Base-by-base conservation (phyloP, 2,329 filamentous ascomycete genomes). In the Aspergillus terreus region DNA sequence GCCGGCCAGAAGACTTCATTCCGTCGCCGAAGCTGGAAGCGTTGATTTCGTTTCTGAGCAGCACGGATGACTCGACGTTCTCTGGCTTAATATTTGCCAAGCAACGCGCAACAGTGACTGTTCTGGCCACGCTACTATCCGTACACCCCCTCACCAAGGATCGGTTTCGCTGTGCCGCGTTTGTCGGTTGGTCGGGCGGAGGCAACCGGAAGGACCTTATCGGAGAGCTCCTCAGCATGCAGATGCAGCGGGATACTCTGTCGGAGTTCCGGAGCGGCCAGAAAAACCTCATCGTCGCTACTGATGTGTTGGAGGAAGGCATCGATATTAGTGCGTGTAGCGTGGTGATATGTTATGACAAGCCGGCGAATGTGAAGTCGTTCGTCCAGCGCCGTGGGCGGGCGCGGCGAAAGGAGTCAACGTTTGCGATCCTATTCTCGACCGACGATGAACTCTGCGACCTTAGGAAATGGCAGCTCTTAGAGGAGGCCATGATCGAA, bases 401-500 rank as follows among this genome's bases (percentile, higher is more conserved):
- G 54, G 85, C 85, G 14, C 76, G 85, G 45, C 78, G 79, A 53
- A 68, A 76, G 45, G 67, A 77, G 10, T 86, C 83, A 1, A 78
- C 78, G 52, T 80, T 80, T 66, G 62, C 57, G 1, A 75, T 85
- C 2, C 74, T 85, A 56, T 65, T 78, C 12, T 65, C 76, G 0
- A 60, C 53, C 14, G 61, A 72, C 4, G 59, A 67, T 32, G 62
- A 74, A 40, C 50, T 60, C 23, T 57, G 67, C 3, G 57, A 63
- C 42, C 57, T 76, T 2, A 58, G 67, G 2, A 76, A 80, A 23
- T 95, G 89, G 87, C 73, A 82, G 23, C 62, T 66, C 0, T 75
- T 94, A 14, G 92, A 96, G 64, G 67, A 76, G 3, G 75, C 82
- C n/a, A 91, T 96, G 86, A 87, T 84, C 59, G 65, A 71, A 44